Conservation (phyloP, 345 rosid species). For the Mangifera indica region DNA sequence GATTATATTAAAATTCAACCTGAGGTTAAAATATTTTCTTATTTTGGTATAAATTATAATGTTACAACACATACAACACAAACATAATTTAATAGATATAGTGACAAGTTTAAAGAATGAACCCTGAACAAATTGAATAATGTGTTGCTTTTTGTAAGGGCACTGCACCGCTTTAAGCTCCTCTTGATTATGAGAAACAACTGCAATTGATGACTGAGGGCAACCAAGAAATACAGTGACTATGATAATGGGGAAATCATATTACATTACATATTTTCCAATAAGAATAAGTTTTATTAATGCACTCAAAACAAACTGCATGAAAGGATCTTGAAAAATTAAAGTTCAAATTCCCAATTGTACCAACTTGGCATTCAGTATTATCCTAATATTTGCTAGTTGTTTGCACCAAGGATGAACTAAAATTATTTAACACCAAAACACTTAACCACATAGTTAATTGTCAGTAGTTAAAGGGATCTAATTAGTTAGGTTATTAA, state of each 20-base stretch:
- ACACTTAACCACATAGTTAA: no score
- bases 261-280: background rate
- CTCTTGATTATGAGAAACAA: slow-evolving; percentile 86
- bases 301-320: background rate
- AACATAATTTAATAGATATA: background rate
- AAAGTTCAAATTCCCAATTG: background rate
- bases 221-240: slow-evolving; percentile 11
- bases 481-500: no score
- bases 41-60: background rate
- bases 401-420: background rate
- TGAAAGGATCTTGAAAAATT: background rate
- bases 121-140: slow-evolving; percentile 90
- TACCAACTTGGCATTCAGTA: background rate
- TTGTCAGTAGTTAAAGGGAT: no score
- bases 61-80: background rate
- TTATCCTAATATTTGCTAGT: background rate
- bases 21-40: background rate
- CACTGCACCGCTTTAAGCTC: slow-evolving; percentile 96
- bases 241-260: background rate
- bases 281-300: background rate
- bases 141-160: slow-evolving; percentile 83
- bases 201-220: slow-evolving; percentile 38
- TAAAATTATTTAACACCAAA: background rate
- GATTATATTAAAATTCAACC: no score
- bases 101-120: slow-evolving; percentile 12